phyloP scores from a whole-genome alignment of 345 rosid species.

The Cardamine occulta region DNA sequence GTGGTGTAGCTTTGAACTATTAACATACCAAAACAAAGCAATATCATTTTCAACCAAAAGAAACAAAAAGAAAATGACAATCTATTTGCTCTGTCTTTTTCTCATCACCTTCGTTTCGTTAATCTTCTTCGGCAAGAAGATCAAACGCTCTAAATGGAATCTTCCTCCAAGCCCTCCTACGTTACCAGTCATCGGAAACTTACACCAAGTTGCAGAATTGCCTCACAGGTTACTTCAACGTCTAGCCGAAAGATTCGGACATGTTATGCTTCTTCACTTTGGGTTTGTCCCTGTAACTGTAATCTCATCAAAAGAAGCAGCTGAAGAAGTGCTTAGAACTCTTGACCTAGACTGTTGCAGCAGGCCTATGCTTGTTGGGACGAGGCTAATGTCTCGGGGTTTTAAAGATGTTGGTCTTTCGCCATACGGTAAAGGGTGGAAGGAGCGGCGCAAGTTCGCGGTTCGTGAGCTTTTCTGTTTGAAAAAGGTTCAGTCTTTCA shows the following conservation, averaged over 20 bases:
- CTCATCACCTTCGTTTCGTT: constrained; percentile 15
- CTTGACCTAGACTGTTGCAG: constrained; percentile 49
- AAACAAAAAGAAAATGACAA: background rate
- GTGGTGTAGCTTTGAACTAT: background rate
- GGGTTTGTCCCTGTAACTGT: constrained; percentile 39
- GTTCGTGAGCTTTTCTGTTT: constrained; percentile 38
- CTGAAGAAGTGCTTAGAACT: constrained; percentile 43
- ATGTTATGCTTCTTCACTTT: constrained; percentile 38
- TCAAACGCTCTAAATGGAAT: constrained; percentile 19
- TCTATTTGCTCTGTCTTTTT: constrained; percentile 31
- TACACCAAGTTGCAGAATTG: constrained; percentile 39
- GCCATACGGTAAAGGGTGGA: constrained; percentile 45
- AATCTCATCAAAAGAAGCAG: constrained; percentile 45
- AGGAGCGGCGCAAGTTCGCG: constrained; percentile 41
- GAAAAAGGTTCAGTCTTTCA: constrained; percentile 34
- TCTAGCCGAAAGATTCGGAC: constrained; percentile 40
- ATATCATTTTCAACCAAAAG: background rate
- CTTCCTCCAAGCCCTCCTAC: constrained; percentile 40
- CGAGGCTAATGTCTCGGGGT: constrained; percentile 18
- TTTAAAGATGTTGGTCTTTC: constrained; percentile 41
- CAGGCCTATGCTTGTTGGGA: constrained; percentile 36
- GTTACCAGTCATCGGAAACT: constrained; percentile 43
- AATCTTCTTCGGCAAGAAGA: constrained; percentile 8
- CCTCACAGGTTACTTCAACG: constrained; percentile 44
- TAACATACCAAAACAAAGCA: background rate